phyloP scores from a whole-genome alignment of 1,284 basidiomycete species.

The Cryptococcus sp. region DNA sequence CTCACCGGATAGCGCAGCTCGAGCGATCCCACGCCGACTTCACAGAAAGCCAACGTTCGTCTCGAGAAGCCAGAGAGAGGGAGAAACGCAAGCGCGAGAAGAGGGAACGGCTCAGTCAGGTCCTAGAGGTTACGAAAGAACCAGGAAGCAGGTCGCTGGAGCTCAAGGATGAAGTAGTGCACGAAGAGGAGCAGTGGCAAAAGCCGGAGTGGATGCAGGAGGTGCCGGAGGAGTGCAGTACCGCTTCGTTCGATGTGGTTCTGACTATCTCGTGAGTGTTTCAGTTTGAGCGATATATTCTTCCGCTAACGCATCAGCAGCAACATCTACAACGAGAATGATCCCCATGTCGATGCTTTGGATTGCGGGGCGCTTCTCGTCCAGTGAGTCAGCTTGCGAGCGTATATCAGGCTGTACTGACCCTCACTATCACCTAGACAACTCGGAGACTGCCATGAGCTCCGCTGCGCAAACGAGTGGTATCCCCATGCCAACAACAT shows the following conservation, averaged over 20 bases:
- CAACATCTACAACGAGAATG: conserved; percentile 48
- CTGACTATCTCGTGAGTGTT: conserved; percentile 49
- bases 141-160: background rate
- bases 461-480: conserved; percentile 50
- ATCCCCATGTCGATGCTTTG: conserved; percentile 48
- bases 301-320: conserved; percentile 16
- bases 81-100: conserved; percentile 13
- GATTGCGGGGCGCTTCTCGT: conserved; percentile 50
- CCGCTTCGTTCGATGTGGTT: conserved; percentile 43
- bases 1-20: conserved; percentile 34
- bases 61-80: conserved; percentile 5
- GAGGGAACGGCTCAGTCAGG: conserved; percentile 14
- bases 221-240: conserved; percentile 29
- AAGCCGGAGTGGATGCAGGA: conserved; percentile 20
- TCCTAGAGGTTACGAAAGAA: conserved; percentile 9
- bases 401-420: no score
- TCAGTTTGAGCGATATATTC: background rate
- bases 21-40: conserved; percentile 25
- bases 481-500: conserved; percentile 52
- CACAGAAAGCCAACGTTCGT: conserved; percentile 4
- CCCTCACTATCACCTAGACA: conserved; percentile 28
- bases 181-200: conserved; percentile 15
- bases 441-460: conserved; percentile 50
- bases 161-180: conserved; percentile 2
- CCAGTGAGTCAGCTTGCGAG: conserved; percentile 39